A percentile compares a stretch with the other conserved stretches of the same genome.
These are phyloP conservation scores for Porodaedalea pini DNA, from an alignment of 1,284 basidiomycete genomes.

Conservation along the genomic window DNA sequence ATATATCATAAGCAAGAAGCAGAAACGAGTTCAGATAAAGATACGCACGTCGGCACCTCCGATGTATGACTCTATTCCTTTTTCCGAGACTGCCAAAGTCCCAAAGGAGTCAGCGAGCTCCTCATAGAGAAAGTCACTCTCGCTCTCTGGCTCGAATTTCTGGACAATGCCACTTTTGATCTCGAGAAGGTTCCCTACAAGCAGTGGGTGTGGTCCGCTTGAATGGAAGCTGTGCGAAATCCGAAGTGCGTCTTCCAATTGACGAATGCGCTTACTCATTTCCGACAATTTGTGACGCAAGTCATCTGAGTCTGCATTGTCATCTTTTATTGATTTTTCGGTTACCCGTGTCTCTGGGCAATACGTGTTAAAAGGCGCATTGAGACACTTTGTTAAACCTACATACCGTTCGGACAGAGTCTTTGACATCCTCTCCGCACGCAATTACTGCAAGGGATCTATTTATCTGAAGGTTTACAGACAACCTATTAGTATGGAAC, in stretches of 20 bases:
- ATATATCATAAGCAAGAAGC: not conserved
- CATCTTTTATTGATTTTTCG: not conserved
- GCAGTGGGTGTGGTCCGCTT: constrained; percentile 26
- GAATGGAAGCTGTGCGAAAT: constrained; percentile 15
- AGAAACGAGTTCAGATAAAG: not conserved
- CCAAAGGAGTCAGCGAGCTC: constrained; percentile 1
- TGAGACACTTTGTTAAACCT: not conserved
- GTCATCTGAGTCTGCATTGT: constrained; percentile 23
- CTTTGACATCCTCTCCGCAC: constrained; percentile 12
- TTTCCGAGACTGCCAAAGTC: constrained; percentile 8
- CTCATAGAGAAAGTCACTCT: not conserved
- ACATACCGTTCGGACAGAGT: constrained; percentile 18
- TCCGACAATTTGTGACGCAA: constrained; percentile 23
- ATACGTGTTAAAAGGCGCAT: not conserved
- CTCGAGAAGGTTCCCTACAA: constrained; percentile 26
- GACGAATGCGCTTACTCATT: constrained; percentile 23
- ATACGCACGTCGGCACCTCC: constrained; percentile 13
- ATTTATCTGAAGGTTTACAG: not conserved
- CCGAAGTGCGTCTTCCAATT: constrained; percentile 26
- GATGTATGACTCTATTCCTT: not conserved
- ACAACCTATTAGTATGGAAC: not conserved
- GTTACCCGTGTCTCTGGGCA: not conserved
- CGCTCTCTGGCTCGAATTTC: not conserved
- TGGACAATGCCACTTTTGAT: constrained; percentile 21
- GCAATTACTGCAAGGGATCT: constrained; percentile 7